phyloP scores from a whole-genome alignment of 1,284 basidiomycete species.

The Spongispora temasekensis region DNA sequence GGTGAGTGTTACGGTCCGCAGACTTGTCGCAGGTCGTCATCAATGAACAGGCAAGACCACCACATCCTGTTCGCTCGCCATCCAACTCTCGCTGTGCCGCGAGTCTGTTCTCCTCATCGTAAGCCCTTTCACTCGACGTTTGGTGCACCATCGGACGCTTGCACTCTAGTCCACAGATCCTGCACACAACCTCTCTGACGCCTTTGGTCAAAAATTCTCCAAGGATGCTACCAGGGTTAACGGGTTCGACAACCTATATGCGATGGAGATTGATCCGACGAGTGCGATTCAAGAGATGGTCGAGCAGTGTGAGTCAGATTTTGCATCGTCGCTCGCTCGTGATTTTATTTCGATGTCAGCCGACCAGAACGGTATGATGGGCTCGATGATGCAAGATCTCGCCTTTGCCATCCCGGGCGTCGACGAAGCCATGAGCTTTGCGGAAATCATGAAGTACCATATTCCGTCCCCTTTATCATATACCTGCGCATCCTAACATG shows the following conservation, averaged over 20 bases:
- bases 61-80: slow-evolving; percentile 93
- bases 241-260: slow-evolving; percentile 94
- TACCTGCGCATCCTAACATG: slow-evolving; percentile 2
- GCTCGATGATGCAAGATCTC: slow-evolving; percentile 99
- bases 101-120: slow-evolving; percentile 95
- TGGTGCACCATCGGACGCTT: background rate
- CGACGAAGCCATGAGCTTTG: slow-evolving; percentile 99
- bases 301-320: slow-evolving; percentile 65
- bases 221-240: slow-evolving; percentile 99
- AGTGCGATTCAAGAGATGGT: slow-evolving; percentile 99
- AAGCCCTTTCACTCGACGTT: slow-evolving; percentile 33
- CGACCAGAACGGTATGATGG: slow-evolving; percentile 95
- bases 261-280: slow-evolving; percentile 99
- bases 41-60: slow-evolving; percentile 84
- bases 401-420: slow-evolving; percentile 99
- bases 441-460: slow-evolving; percentile 98
- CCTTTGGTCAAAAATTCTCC: slow-evolving; percentile 98
- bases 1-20: slow-evolving; percentile 52
- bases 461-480: background rate
- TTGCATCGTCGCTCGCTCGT: background rate
- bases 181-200: slow-evolving; percentile 98
- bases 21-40: slow-evolving; percentile 1
- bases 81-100: slow-evolving; percentile 84
- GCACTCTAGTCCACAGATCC: slow-evolving; percentile 89
- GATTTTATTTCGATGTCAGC: slow-evolving; percentile 49